Evolutionary conservation across 441 rosid species (phyloP).

Genomic region (Rhodomyrtus psidioides): DNA sequence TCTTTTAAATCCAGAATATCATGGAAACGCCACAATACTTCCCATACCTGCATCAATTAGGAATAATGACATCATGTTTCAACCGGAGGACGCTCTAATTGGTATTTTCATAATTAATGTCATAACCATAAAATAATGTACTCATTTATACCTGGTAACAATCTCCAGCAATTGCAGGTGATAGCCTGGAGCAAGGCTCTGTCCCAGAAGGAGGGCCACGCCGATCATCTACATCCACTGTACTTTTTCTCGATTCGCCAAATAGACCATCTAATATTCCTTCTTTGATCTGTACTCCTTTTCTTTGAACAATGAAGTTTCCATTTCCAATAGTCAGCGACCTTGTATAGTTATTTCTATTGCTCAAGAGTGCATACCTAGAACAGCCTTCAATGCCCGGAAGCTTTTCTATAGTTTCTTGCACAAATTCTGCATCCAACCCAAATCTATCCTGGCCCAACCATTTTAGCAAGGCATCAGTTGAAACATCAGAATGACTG

Average conservation of each 20-base stretch:
- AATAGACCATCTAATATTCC: slow-evolving; percentile 28
- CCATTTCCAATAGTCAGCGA: slow-evolving; percentile 64
- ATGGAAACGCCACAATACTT: slow-evolving; percentile 69
- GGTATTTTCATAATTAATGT: background rate
- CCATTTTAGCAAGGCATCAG: slow-evolving; percentile 59
- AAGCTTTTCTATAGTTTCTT: slow-evolving; percentile 77
- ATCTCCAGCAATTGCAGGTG: slow-evolving; percentile 81
- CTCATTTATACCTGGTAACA: slow-evolving; percentile 65
- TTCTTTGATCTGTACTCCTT: slow-evolving; percentile 26
- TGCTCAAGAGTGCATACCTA: slow-evolving; percentile 49
- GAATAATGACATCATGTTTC: background rate
- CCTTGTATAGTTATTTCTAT: slow-evolving; percentile 38
- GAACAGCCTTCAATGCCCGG: slow-evolving; percentile 68
- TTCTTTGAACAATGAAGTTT: slow-evolving; percentile 39
- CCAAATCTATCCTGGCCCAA: slow-evolving; percentile 91
- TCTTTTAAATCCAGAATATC: slow-evolving; percentile 64
- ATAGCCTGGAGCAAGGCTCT: slow-evolving; percentile 56
- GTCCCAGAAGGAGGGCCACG: slow-evolving; percentile 59
- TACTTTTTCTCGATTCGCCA: slow-evolving; percentile 42
- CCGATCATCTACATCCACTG: slow-evolving; percentile 27
- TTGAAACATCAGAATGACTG: slow-evolving; percentile 31
- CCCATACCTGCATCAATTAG: slow-evolving; percentile 57
- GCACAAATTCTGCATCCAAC: slow-evolving; percentile 85
- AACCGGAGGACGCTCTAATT: background rate
- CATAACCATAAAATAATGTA: background rate